Evolutionary conservation across 1,139 yeast genomes (phyloP), one percentile per base, ranked within the genome.

Genomic region (Candida sanyaensis): DNA sequence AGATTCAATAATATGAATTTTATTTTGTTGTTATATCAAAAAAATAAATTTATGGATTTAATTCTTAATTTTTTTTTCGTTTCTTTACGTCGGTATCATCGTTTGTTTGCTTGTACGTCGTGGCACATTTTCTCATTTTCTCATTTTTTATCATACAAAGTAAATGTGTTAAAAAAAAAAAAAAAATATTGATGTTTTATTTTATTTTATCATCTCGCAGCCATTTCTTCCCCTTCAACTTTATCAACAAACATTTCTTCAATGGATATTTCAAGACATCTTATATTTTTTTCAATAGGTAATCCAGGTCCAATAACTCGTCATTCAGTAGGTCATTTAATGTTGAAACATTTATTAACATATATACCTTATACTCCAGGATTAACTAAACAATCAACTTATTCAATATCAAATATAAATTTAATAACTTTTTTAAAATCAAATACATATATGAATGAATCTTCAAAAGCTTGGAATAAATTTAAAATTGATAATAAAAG

Each of bases 361-460:
- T 36, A 10, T 12, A n/a, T 17, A 12, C 13, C 29, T 17, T 23
- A 24, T 36, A n/a, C 29, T 4, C 27, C 39, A 13, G 39, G 67
- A 40, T 47, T 60, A 3, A 38, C 47, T 4, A 63, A 62, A 41
- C 52, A 52, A 29, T 55, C 61, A 13, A 47, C 49, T 28, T 73
- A 68, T 52, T 67, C 74, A 11, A 42, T 55, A 13, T 59, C 69
- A 5, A 46, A 55, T 3, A 38, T 51, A 36, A 46, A 59, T 27
- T 57, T 62, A 33, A 45, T 72, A 8, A 50, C 52, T 4, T 64
- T 71, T 48, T 73, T 65, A n/a, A 68, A 67, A 50, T 73, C 78
- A 5, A 69, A 71, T 52, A 42, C 61, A 1, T 73, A 69, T 48
- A 75, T 75, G 78, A 75, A 75, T 55, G 78, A 73, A 50, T 68